Base-by-base conservation (phyloP, 768 basidiomycete species). In the Clathrus columnatus region DNA sequence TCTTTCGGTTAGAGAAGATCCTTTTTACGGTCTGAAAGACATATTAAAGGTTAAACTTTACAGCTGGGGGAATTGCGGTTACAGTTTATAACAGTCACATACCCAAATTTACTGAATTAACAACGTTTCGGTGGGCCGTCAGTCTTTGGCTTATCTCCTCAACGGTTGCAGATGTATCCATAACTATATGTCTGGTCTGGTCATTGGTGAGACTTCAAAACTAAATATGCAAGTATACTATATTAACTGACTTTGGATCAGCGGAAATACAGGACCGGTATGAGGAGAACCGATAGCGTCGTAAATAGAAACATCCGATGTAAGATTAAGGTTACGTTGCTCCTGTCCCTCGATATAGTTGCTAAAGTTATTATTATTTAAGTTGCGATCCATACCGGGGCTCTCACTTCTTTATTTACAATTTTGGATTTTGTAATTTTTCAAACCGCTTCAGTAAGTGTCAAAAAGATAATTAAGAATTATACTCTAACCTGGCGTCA, bases 131-230 rank as follows among this genome's bases (percentile, higher is more conserved):
- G 42, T 65, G 64, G 7, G 61, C 65, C 45, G 66, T 71, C 6
- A 65, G 70, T 42, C 60, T 73, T 29, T 81, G 80, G 79, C 72
- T 81, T 26, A 61, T 70, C 17, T 63, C 73, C 0, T 72, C 76
- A 11, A 74, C 73, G 5, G 64, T 70, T 7, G 72, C 73, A 11
- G 81, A 81, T 61, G 58, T 75, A 6, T 59, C 77, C 8, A 81
- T 82, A 48, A 74, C 80, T 1, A 53, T 62, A 0, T 58, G 70
- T 1, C 68, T 81, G 6, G 72, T 74, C 6, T 61, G 67, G 48
- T 72, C 69, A 36, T 62, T 81, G 63, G 79, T 77, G 57, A 24
- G 28, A n/a, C 47, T 14, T 52, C 24, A 18, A n/a, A 17, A 26
- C 27, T 10, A 5, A 48, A 14, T 11, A 14, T 32, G 16, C 21